Evolutionary conservation across 2,329 filamentous ascomycete genomes (phyloP), one percentile per base, ranked within the genome.

Genomic region (Helminthosporium solani): DNA sequence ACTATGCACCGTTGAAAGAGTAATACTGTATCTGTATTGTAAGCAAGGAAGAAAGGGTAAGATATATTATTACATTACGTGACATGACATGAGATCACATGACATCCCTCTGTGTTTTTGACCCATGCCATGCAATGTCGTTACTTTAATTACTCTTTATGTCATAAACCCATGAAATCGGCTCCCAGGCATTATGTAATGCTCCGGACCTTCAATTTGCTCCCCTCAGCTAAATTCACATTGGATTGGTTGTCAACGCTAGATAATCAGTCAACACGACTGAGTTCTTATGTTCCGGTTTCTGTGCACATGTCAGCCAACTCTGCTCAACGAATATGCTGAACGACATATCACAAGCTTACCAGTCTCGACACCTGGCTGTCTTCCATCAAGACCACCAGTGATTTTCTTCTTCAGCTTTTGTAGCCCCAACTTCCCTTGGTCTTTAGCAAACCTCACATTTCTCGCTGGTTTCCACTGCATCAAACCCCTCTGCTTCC

Each of bases 401-500:
- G 84, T 85, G 8, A 94, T 78, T 65, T 88, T 85, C 61, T 87
- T 86, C 68, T 85, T 87, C 44, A 95, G 73, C 67, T 88, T 88
- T 35, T 84, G 78, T 4, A 90, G 70, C 0, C 88, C 89, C 72
- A 85, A 91, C 60, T 87, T 86, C 0, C 87, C 83, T 75, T 97
- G 88, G 60, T 96, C 80, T 72, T 94, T 95, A 34, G 86, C 91
- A 68, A 96, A 97, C 56, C 85, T 83, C 18, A 83, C 77, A 65
- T 96, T 96, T 33, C 92, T 79, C 66, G 91, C 87, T 0, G 92
- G 91, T 63, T 85, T 88, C 90, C 91, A 97, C 70, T 97, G 92
- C 89, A 96, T 95, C 64, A 96, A 62, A 0, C 92, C 92, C 9
- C 91, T 80, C 58, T 96, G 90, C 72, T 91, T 90, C 0, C 91